These are phyloP conservation scores for Ceratocystis lukuohia DNA, from an alignment of 2,329 filamentous ascomycete genomes.

Conservation along the genomic window DNA sequence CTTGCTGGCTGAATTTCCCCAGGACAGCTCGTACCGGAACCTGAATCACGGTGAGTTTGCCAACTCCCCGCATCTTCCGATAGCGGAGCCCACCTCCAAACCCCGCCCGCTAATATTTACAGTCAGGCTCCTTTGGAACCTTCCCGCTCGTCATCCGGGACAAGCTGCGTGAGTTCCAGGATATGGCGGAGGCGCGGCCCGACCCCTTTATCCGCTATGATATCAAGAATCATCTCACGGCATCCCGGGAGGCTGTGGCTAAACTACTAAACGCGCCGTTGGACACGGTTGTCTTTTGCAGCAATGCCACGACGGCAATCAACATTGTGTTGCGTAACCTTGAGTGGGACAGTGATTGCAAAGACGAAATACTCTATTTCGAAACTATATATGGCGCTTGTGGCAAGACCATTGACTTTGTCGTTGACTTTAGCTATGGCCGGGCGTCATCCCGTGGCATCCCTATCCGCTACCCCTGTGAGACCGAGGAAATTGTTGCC, in stretches of 20 bases:
- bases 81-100: not conserved
- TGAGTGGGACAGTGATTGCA: slow-evolving; percentile 50
- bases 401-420: slow-evolving; percentile 55
- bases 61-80: slow-evolving; percentile 4
- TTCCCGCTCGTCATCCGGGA: slow-evolving; percentile 50
- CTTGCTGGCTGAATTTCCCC: slow-evolving; percentile 10
- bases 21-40: slow-evolving; percentile 43
- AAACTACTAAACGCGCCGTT: slow-evolving; percentile 50
- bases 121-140: slow-evolving; percentile 62
- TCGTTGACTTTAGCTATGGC: slow-evolving; percentile 50
- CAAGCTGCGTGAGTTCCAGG: slow-evolving; percentile 50
- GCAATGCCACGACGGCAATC: slow-evolving; percentile 66
- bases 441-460: slow-evolving; percentile 40
- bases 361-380: slow-evolving; percentile 69
- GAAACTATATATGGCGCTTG: slow-evolving; percentile 66
- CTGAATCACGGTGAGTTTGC: slow-evolving; percentile 57
- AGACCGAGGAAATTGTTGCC: slow-evolving; percentile 51
- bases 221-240: slow-evolving; percentile 48
- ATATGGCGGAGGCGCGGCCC: slow-evolving; percentile 51
- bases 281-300: slow-evolving; percentile 59
- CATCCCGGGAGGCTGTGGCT: slow-evolving; percentile 51
- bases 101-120: slow-evolving; percentile 12
- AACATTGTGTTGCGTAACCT: slow-evolving; percentile 73
- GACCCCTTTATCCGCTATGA: slow-evolving; percentile 65
- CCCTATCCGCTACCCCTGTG: slow-evolving; percentile 51